phyloP scores from a whole-genome alignment of 2,329 filamentous ascomycete species.

The Gliomastix tumulicola region DNA sequence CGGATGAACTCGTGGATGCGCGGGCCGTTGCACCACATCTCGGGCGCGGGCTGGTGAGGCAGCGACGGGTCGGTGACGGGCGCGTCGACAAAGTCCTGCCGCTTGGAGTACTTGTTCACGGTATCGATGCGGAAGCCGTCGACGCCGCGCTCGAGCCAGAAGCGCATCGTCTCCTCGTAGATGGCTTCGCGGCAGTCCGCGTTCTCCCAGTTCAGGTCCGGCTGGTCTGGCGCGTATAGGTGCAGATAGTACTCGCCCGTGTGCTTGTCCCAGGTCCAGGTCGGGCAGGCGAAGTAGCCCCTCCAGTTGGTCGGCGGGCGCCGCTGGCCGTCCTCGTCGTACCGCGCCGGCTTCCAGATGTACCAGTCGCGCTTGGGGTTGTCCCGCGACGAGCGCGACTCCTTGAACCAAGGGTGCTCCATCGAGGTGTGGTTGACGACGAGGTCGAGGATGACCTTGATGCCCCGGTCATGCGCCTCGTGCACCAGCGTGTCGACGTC shows the following conservation, averaged over 20 bases:
- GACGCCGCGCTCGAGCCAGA: constrained; percentile 66
- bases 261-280: constrained; percentile 44
- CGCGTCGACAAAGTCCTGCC: constrained; percentile 47
- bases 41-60: constrained; percentile 32
- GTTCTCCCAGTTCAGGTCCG: constrained; percentile 74
- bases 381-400: constrained; percentile 40
- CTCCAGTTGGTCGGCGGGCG: constrained; percentile 54
- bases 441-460: constrained; percentile 65
- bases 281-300: constrained; percentile 36
- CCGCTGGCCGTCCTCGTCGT: constrained; percentile 43
- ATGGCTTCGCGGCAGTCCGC: constrained; percentile 58
- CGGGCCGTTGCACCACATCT: constrained; percentile 54
- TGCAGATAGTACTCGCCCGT: constrained; percentile 48
- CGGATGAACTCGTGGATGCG: constrained; percentile 54
- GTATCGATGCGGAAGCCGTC: constrained; percentile 63
- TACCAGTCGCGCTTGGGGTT: constrained; percentile 55
- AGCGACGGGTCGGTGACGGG: constrained; percentile 30
- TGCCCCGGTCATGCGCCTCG: constrained; percentile 49
- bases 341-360: constrained; percentile 55
- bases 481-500: constrained; percentile 60
- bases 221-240: constrained; percentile 63
- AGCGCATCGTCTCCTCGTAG: constrained; percentile 58
- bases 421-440: constrained; percentile 64
- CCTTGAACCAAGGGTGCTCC: constrained; percentile 51
- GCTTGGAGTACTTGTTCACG: constrained; percentile 61